Percentiles rank a stretch among this genome's conserved stretches.
Conservation (phyloP, 768 basidiomycete species). For the Tricholoma flavovirens region DNA sequence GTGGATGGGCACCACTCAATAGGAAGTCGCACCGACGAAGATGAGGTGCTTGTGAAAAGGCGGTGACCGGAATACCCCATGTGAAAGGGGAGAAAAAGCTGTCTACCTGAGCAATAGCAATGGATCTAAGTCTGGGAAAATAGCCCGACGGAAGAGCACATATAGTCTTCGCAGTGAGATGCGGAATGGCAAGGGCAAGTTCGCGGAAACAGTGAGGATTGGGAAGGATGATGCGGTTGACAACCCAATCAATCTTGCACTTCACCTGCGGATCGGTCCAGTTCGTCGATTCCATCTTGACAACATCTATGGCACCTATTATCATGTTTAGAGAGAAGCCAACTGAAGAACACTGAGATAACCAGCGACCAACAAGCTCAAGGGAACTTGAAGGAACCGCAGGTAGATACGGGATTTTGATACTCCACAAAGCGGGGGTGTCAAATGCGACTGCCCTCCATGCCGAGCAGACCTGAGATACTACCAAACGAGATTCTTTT, state of each 20-base stretch:
- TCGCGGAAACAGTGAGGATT: neutral
- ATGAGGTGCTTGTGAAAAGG: neutral
- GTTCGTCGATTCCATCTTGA: neutral
- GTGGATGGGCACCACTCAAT: neutral
- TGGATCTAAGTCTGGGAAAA: neutral
- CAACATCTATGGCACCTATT: neutral
- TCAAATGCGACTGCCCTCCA: constrained; percentile 1
- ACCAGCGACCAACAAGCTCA: neutral
- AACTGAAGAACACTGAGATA: neutral
- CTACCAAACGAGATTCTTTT: neutral
- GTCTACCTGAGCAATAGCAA: neutral
- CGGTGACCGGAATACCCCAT: neutral
- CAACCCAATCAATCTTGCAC: neutral
- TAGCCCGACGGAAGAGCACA: neutral
- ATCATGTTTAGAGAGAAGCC: neutral
- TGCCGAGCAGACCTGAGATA: neutral
- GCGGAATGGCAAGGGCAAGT: constrained; percentile 1
- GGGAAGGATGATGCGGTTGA: neutral
- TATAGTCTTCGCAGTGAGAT: neutral
- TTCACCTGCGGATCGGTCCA: neutral
- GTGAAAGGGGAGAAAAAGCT: neutral
- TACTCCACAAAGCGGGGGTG: neutral
- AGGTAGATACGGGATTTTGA: neutral
- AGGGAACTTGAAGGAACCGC: neutral
- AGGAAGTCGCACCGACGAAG: neutral